phyloP scores from a whole-genome alignment of 805 yeast species.

The Ogataea pini region DNA sequence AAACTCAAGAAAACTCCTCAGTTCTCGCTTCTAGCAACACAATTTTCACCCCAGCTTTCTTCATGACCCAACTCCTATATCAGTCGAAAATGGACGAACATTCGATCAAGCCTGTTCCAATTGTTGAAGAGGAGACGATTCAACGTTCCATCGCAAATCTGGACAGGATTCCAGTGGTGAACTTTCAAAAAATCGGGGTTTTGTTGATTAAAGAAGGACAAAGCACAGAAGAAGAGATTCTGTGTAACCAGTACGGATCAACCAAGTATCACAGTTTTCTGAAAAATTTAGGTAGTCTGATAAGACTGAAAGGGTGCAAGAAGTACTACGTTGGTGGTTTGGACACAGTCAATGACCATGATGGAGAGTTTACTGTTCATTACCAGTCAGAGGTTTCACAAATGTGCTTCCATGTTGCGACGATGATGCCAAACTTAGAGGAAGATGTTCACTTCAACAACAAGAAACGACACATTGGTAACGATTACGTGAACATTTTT shows the following conservation, averaged over 20 bases:
- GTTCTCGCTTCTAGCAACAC: slow-evolving; percentile 12
- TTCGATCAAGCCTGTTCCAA: slow-evolving; percentile 21
- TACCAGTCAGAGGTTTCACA: slow-evolving; percentile 76
- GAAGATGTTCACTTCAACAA: slow-evolving; percentile 46
- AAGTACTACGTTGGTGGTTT: slow-evolving; percentile 73
- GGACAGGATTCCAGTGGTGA: slow-evolving; percentile 76
- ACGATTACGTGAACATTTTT: slow-evolving; percentile 76
- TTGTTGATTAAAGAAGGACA: slow-evolving; percentile 75
- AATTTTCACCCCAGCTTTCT: slow-evolving; percentile 24
- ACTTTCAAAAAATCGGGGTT: slow-evolving; percentile 76
- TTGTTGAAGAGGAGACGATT: slow-evolving; percentile 35
- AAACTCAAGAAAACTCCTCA: slow-evolving; percentile 23
- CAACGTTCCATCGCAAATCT: slow-evolving; percentile 58
- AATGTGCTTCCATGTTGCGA: slow-evolving; percentile 74
- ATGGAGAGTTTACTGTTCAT: slow-evolving; percentile 73
- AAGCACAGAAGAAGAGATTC: slow-evolving; percentile 58
- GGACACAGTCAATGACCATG: slow-evolving; percentile 65
- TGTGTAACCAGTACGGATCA: slow-evolving; percentile 67
- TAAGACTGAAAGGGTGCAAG: slow-evolving; percentile 55
- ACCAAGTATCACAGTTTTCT: slow-evolving; percentile 59
- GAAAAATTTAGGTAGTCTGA: slow-evolving; percentile 56
- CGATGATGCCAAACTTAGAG: slow-evolving; percentile 67
- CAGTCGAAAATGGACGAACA: slow-evolving; percentile 12
- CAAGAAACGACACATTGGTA: slow-evolving; percentile 86
- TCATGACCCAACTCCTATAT: slow-evolving; percentile 22